These are phyloP conservation scores for Moricandia arvensis DNA, from an alignment of 345 rosid genomes.

Conservation along the genomic window DNA sequence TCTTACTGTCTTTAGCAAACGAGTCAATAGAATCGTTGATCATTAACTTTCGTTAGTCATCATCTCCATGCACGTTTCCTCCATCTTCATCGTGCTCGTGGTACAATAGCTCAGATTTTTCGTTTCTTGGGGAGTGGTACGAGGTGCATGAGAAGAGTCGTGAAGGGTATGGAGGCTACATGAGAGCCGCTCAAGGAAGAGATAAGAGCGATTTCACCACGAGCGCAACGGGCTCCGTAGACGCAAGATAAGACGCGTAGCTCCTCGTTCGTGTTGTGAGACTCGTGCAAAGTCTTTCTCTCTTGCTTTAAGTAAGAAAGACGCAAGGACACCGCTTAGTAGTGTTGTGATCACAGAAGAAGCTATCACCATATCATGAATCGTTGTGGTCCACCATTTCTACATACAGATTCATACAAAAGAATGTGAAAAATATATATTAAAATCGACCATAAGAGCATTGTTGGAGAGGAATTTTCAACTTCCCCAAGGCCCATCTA, in stretches of 20 bases:
- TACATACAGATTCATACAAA: constrained; percentile 19
- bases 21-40: constrained; percentile 69
- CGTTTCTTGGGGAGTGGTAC: constrained; percentile 74
- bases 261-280: constrained; percentile 51
- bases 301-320: constrained; percentile 47
- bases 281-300: constrained; percentile 51
- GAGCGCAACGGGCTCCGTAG: constrained; percentile 65
- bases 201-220: constrained; percentile 52
- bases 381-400: constrained; percentile 44
- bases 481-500: no score
- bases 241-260: constrained; percentile 66
- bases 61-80: constrained; percentile 51
- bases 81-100: constrained; percentile 65
- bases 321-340: constrained; percentile 53
- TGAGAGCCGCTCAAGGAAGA: constrained; percentile 52
- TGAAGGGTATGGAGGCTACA: constrained; percentile 39
- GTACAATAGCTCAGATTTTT: constrained; percentile 51
- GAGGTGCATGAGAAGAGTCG: constrained; percentile 68
- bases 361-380: constrained; percentile 53
- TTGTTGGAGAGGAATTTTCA: no score
- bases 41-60: constrained; percentile 72
- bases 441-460: neutral
- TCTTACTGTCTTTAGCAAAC: constrained; percentile 49
- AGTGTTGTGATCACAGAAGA: constrained; percentile 62
- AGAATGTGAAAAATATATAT: neutral